Base-by-base conservation (phyloP, 2,329 filamentous ascomycete genomes). In the Helminthosporium solani region DNA sequence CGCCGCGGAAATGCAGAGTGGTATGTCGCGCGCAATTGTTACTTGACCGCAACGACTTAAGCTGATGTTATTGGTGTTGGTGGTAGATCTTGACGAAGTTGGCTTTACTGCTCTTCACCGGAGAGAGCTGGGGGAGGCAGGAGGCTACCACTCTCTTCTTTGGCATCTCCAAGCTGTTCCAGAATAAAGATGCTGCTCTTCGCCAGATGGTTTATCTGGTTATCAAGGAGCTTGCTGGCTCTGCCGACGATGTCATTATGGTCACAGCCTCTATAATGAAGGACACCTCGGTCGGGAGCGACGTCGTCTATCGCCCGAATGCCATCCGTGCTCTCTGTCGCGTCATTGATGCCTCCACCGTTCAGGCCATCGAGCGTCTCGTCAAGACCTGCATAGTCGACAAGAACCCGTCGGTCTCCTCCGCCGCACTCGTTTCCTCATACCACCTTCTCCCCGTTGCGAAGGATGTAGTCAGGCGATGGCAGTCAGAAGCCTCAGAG, bases 181-280 rank as follows among this genome's bases (percentile, higher is more conserved):
- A 97, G 79, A 97, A 97, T 76, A 97, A 96, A 75, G 94, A 99
- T 86, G 88, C 91, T 64, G 92, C 90, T 63, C 80, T 99, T 69
- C 90, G 94, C 66, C 94, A 99, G 79, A 96, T 97, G 91, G 92
- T 99, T 41, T 95, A 97, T 76, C 81, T 97, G 58, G 86, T 96
- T 70, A 89, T 97, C 78, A 99, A 97, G 83, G 94, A 99, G 81
- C 80, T 99, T 65, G 90, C 92, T 58, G 84, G 85, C 72, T 96
- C 90, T 19, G 94, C 94, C 48, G 90, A 97, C 77, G 94, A 99
- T 79, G 95, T 96, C 56, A 99, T 99, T 71, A 97, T 99, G 94
- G 94, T 96, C 52, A 99, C 94, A 15, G 95, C 90, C 74, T 96
- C 92, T 60, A 96, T 99, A 62, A 99, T 97, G 94, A 99, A 99